A percentile compares a stretch with the other conserved stretches of the same genome.
These are phyloP conservation scores for Paragyromitra xinjiangensis DNA, from an alignment of 495 filamentous ascomycete species.

Conservation along the genomic window DNA sequence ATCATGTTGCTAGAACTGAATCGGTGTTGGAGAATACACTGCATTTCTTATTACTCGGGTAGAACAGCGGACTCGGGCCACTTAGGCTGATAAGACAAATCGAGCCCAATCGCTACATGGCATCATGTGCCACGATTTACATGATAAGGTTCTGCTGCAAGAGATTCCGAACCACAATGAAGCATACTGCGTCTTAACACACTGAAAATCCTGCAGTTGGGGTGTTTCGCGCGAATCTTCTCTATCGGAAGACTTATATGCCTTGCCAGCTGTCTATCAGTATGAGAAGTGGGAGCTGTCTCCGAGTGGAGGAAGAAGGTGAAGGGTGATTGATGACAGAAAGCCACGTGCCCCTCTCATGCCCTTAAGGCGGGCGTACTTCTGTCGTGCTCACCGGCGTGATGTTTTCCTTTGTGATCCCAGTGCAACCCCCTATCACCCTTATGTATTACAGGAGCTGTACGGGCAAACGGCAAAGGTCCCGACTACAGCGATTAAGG, in stretches of 20 bases:
- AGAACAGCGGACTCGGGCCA: background rate
- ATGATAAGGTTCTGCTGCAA: background rate
- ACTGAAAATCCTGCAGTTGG: background rate
- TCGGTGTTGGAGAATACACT: background rate
- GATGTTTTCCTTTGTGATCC: background rate
- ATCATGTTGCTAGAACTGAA: background rate
- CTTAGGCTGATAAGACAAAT: background rate
- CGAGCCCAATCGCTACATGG: background rate
- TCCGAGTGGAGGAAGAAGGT: background rate
- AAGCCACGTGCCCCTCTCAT: background rate
- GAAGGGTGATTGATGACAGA: background rate
- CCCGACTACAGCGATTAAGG: no score
- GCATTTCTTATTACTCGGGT: background rate
- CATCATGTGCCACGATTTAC: background rate
- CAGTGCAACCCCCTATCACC: background rate
- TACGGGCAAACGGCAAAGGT: no score
- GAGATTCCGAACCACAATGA: background rate
- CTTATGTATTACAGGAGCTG: background rate
- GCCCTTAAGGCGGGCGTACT: background rate
- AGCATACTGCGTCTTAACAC: background rate
- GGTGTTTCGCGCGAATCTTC: background rate
- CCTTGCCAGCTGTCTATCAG: background rate
- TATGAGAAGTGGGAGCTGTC: background rate
- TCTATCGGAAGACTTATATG: background rate
- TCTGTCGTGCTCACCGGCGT: background rate